A percentile compares a stretch with the other conserved stretches of the same genome.
phyloP scores from a whole-genome alignment of 2,329 filamentous ascomycete genomes.

The Fusarium tupiense region DNA sequence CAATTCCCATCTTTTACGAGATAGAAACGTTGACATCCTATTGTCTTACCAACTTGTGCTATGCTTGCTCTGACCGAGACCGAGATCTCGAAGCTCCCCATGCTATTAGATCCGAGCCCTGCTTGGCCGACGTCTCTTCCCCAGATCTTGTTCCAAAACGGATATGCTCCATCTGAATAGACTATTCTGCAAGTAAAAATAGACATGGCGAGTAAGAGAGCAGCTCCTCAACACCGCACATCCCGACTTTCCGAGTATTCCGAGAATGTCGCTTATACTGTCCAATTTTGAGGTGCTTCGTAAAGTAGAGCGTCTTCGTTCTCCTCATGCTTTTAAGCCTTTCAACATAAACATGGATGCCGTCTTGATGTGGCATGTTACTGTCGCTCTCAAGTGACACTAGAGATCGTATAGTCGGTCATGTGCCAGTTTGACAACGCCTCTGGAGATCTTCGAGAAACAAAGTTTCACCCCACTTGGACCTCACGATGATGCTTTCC shows the following conservation, averaged over 20 bases:
- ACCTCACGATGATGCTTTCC: neutral
- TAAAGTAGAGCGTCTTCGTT: neutral
- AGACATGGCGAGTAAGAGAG: neutral
- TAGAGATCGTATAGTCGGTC: neutral
- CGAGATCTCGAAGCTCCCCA: neutral
- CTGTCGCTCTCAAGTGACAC: neutral
- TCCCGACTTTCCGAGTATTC: neutral
- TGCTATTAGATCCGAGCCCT: neutral
- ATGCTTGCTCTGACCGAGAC: neutral
- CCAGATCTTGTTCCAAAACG: neutral
- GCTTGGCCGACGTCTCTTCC: neutral
- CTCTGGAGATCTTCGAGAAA: neutral
- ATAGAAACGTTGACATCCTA: neutral
- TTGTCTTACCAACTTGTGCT: neutral
- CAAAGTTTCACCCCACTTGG: neutral
- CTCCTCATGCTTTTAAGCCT: neutral
- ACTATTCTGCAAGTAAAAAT: neutral
- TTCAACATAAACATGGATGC: neutral
- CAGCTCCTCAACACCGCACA: neutral
- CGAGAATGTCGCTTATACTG: neutral
- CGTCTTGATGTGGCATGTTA: neutral
- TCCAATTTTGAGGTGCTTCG: neutral
- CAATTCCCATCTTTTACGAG: constrained; percentile 14
- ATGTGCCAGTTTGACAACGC: neutral
- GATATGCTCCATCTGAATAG: neutral